Evolutionary conservation across 306 rosid genomes (phyloP).

Genomic region (Herpetospermum pedunculosum): DNA sequence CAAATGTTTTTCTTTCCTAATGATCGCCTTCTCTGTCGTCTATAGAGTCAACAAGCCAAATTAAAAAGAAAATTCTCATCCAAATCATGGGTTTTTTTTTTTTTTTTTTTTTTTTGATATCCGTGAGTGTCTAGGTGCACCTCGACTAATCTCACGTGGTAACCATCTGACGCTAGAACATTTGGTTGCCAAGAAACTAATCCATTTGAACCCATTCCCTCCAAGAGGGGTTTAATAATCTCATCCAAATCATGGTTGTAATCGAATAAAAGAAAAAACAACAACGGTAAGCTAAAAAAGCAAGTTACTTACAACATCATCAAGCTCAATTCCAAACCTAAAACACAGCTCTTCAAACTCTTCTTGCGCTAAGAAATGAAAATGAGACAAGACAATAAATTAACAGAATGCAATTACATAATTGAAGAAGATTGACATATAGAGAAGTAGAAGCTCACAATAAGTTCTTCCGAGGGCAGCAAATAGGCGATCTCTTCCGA

Average conservation of each 20-base stretch:
- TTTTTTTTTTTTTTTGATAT: no score
- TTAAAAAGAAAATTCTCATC: background rate
- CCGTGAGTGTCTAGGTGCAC: no score
- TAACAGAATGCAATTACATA: background rate
- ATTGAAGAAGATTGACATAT: background rate
- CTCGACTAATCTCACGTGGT: no score
- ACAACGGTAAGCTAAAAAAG: background rate
- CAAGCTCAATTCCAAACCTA: slow-evolving; percentile 85
- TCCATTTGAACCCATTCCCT: no score
- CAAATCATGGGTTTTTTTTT: no score
- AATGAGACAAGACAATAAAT: background rate
- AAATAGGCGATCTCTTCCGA: slow-evolving; percentile 77
- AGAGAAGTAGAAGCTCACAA: slow-evolving; percentile 38
- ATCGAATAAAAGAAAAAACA: background rate
- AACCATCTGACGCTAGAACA: no score
- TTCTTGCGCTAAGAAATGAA: slow-evolving; percentile 50
- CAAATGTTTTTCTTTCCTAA: slow-evolving; percentile 74
- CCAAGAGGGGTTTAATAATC: no score
- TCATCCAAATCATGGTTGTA: background rate
- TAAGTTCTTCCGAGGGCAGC: slow-evolving; percentile 60
- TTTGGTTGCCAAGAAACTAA: no score
- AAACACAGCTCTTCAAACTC: slow-evolving; percentile 86
- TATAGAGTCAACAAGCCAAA: background rate
- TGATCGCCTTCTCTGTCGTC: slow-evolving; percentile 88
- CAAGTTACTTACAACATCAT: slow-evolving; percentile 59